Conservation (phyloP, 139 green algal genomes). For the Chlorella sp. region DNA sequence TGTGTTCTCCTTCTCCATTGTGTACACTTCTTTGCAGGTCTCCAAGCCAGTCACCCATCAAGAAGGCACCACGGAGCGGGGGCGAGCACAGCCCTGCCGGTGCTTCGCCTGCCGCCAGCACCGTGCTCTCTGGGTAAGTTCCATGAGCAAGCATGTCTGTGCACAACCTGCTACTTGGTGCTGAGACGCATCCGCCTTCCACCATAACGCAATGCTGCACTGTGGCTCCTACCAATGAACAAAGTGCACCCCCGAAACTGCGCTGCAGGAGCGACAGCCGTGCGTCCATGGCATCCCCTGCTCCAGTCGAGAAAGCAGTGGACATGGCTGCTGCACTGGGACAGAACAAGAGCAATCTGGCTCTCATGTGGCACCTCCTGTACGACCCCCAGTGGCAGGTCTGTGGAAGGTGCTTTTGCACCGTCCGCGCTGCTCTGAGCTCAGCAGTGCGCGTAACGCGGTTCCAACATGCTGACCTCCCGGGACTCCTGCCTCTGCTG, state of each 20-base stretch:
- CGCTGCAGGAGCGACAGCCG: conserved; percentile 1
- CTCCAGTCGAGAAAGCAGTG: not conserved
- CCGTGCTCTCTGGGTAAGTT: no score
- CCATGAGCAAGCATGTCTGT: no score
- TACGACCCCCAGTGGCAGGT: conserved; percentile 61
- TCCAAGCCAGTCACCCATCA: conserved; percentile 8
- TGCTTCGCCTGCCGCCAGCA: no score
- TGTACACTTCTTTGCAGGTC: not conserved
- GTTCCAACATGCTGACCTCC: no score
- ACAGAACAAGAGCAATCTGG: conserved; percentile 48
- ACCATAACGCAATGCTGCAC: no score
- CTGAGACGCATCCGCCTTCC: no score
- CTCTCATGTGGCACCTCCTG: conserved; percentile 77
- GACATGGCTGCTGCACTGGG: conserved; percentile 15
- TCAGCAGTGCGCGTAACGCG: no score
- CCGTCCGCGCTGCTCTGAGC: no score
- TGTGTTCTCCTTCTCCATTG: not conserved
- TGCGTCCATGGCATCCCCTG: not conserved
- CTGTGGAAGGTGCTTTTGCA: not conserved
- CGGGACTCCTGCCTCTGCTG: not conserved
- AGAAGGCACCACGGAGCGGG: not conserved
- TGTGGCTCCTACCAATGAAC: no score
- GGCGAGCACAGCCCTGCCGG: not conserved
- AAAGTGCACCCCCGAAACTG: no score
- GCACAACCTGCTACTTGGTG: no score